Conservation (phyloP, 306 rosid species). For the Inga laurina region DNA sequence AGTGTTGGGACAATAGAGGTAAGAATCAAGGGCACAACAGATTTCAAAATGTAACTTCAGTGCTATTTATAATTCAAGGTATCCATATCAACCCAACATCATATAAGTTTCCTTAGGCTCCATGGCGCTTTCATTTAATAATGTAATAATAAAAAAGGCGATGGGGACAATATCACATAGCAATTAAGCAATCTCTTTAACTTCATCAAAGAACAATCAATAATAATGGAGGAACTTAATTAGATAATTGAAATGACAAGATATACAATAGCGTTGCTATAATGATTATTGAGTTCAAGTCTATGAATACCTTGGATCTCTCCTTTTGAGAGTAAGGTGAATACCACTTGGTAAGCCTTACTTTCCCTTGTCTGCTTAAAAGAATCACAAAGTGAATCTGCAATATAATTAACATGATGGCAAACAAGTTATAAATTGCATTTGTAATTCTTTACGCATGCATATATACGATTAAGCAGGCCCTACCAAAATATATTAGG, state of each 20-base stretch:
- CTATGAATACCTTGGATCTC: conserved; percentile 72
- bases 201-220: not conserved
- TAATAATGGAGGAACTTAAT: not conserved
- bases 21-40: not conserved
- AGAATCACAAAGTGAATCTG: conserved; percentile 97
- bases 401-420: not conserved
- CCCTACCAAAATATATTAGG: not conserved
- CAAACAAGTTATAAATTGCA: not conserved
- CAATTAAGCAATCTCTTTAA: not conserved
- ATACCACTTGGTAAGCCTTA: conserved; percentile 96
- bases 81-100: not conserved
- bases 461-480: not conserved
- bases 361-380: conserved; percentile 94
- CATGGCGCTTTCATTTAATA: not conserved
- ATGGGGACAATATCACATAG: not conserved
- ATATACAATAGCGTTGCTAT: not conserved
- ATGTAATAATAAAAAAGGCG: not conserved
- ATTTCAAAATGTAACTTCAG: not conserved
- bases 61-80: not conserved
- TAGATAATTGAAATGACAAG: not conserved
- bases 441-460: not conserved
- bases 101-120: not conserved
- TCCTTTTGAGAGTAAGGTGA: conserved; percentile 95
- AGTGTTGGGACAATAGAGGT: not conserved
- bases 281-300: conserved; percentile 16